Evolutionary conservation across 2,329 filamentous ascomycete genomes (phyloP), one percentile per base, ranked within the genome.

Genomic region (Neopestalotiopsis sp.): DNA sequence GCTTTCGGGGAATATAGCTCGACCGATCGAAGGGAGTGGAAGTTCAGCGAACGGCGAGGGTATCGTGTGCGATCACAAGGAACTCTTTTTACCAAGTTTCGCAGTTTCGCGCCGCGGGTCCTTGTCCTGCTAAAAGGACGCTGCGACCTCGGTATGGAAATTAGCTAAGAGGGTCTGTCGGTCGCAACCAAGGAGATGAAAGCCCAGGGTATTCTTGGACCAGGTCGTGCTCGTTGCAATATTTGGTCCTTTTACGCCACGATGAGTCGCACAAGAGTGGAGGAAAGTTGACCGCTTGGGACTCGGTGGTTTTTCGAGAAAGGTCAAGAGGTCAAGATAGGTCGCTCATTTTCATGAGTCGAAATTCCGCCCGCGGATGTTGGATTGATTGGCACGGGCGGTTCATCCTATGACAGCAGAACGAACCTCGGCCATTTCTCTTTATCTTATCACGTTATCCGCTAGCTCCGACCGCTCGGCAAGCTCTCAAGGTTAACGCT

Each of bases 341-440:
- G 20, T 17, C 17, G 45, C 24, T 28, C 24, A 53, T 53, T 53
- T n/a, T 53, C 45, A 53, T n/a, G 17, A 53, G 45, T 53, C 45
- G 45, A 53, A 53, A 53, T 14, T 5, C 45, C 45, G 45, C 45
- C 45, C 45, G 17, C 45, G 45, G 45, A 53, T 38, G 30, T 32
- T 38, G 34, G 34, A 38, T 38, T 7, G 34, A 38, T 38, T 38
- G 34, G 34, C 34, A 38, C 34, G 34, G 34, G 34, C 7, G 17
- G 20, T 53, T n/a, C 42, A n/a, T 49, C 42, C 42, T 49, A 53
- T 53, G 45, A 53, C 45, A 53, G n/a, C 32, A 34, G 30, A 61
- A 61, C 58, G 73, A 70, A 77, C 76, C 76, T 77, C 76, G 76
- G 76, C 72, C 76, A 75, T 74, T 74, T 69, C 69, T 61, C 66